Conservation (phyloP, 768 basidiomycete species). For the Lactarius akahatsu region DNA sequence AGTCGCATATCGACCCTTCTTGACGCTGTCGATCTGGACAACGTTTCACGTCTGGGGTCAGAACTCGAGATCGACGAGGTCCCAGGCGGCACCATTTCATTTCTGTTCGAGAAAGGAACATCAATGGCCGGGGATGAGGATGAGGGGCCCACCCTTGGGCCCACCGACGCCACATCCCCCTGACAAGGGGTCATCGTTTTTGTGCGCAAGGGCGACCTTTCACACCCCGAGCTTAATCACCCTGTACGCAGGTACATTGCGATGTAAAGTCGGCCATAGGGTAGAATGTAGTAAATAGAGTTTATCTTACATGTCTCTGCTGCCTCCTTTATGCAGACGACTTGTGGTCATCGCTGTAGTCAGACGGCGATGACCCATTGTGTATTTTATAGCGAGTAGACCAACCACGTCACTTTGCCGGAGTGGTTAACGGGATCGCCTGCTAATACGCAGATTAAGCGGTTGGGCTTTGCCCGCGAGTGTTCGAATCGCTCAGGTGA, state of each 20-base stretch:
- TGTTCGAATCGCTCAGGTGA: constrained; percentile 38
- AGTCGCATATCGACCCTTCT: constrained; percentile 39
- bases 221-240: neutral
- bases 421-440: constrained; percentile 79
- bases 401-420: constrained; percentile 72
- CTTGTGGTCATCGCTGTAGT: neutral
- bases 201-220: neutral
- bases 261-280: neutral
- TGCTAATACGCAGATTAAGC: constrained; percentile 38
- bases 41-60: constrained; percentile 41
- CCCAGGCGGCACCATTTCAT: constrained; percentile 70
- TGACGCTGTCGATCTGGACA: constrained; percentile 50
- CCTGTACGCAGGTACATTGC: neutral
- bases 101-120: constrained; percentile 83
- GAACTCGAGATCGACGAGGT: constrained; percentile 46
- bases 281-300: neutral
- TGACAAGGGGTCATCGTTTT: neutral
- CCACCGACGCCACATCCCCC: neutral
- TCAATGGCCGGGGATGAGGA: constrained; percentile 87
- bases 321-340: neutral
- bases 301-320: neutral
- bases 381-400: neutral
- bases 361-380: neutral
- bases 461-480: constrained; percentile 38
- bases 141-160: no score